Evolutionary conservation across 352 stramenopile genomes (phyloP).

Genomic region (Phytophthora macrochlamydospora): DNA sequence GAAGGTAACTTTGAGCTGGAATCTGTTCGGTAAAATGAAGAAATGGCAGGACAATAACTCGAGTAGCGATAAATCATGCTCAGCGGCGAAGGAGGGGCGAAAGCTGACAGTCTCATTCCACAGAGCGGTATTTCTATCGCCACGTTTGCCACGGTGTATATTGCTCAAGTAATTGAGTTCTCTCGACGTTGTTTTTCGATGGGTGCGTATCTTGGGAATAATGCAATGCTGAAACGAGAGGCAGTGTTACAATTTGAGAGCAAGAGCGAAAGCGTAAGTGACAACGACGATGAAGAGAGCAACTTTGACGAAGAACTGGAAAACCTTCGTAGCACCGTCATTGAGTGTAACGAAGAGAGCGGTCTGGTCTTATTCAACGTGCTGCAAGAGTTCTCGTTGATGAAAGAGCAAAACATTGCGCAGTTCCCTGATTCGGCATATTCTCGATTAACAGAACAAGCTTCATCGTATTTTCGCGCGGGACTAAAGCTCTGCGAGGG

Average conservation of each 20-base stretch:
- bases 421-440: conserved; percentile 39
- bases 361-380: conserved; percentile 76
- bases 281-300: conserved; percentile 12
- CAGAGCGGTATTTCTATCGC: conserved; percentile 41
- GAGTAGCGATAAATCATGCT: conserved; percentile 6
- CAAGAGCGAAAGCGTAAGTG: conserved; percentile 7
- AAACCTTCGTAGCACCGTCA: conserved; percentile 35
- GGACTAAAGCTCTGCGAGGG: conserved; percentile 41
- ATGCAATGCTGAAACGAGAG: conserved; percentile 18
- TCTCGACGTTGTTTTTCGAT: conserved; percentile 67
- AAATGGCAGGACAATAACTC: conserved; percentile 45
- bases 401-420: conserved; percentile 40
- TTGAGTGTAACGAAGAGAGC: conserved; percentile 79
- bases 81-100: no score
- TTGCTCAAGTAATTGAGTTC: conserved; percentile 68
- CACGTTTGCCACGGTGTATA: conserved; percentile 48
- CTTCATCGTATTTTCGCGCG: conserved; percentile 45
- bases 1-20: conserved; percentile 43
- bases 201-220: conserved; percentile 47
- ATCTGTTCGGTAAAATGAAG: conserved; percentile 66
- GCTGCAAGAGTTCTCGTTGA: conserved; percentile 62
- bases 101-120: neutral
- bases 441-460: conserved; percentile 30
- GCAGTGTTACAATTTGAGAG: conserved; percentile 17
- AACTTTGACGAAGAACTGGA: conserved; percentile 35